Evolutionary conservation across 2,329 filamentous ascomycete species (phyloP), one percentile per base, ranked within the genome.

Genomic region (Cercospora sojina): DNA sequence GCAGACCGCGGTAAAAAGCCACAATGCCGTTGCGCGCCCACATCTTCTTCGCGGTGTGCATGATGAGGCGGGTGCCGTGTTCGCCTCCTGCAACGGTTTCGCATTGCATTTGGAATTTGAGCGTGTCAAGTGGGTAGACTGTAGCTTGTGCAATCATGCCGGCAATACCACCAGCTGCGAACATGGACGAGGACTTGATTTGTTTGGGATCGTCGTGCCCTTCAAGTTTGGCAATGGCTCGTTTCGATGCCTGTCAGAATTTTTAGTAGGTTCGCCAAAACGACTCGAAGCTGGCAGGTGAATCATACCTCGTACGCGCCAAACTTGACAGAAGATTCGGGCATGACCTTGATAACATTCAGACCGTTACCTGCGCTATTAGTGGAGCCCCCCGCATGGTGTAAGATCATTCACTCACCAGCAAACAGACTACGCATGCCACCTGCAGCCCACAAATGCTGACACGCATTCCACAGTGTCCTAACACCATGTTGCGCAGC

Each of bases 331-430:
- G 95, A 94, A 29, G 94, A 97, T 81, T 99, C 95, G 0, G 95
- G 95, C 92, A 98, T 97, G 67, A 99, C 95, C 79, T 99, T 99
- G 75, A 97, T 80, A 2, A 99, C 93, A 73, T 99, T 99, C 72
- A 99, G 83, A 3, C 95, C 95, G 75, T 99, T 99, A 41, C 95
- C 93, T 96, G 73, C 7, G 13, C 16, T 29, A 29, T 64, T 55
- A 69, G 62, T 55, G 38, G 29, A 23, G 23, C 20, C 12, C n/a
- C n/a, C 10, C 38, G 13, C 38, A 27, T 27, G 23, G 12, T 51
- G 18, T 53, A 27, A 27, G 13, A n/a, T 31, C 10, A 23, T 18
- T 25, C 20, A 20, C 31, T 51, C 80, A 96, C 93, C 95, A 71
- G 94, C 93, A 81, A 97, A 99, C 71, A 98, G 88, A 77, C 93